Percentiles rank a stretch among this genome's conserved stretches.
Evolutionary conservation across 441 rosid genomes (phyloP).

Genomic region (Macaranga tanarius): DNA sequence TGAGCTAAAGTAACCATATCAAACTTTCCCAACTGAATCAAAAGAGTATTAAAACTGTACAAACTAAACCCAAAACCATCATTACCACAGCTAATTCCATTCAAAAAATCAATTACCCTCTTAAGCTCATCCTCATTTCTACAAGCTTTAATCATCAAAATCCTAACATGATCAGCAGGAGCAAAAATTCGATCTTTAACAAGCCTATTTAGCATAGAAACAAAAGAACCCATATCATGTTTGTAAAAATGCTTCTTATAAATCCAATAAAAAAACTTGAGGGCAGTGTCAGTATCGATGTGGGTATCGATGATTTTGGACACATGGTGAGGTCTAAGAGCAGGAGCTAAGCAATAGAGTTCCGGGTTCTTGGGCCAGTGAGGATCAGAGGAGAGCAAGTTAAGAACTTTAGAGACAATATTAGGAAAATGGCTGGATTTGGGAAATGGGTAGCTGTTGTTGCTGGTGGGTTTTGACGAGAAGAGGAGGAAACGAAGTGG

Average conservation of each 20-base stretch:
- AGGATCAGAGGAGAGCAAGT: slow-evolving; percentile 29
- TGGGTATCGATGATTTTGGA: slow-evolving; percentile 43
- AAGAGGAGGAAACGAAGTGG: slow-evolving; percentile 17
- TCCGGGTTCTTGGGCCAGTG: slow-evolving; percentile 48
- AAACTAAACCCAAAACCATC: slow-evolving; percentile 40
- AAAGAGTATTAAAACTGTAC: slow-evolving; percentile 53
- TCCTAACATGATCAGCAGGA: slow-evolving; percentile 51
- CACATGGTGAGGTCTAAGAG: slow-evolving; percentile 46
- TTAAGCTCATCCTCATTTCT: slow-evolving; percentile 41
- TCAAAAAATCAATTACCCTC: slow-evolving; percentile 45
- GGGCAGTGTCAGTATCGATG: slow-evolving; percentile 26
- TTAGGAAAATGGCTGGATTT: slow-evolving; percentile 11
- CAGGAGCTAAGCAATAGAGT: slow-evolving; percentile 29
- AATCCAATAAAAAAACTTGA: slow-evolving; percentile 49
- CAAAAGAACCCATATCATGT: slow-evolving; percentile 42
- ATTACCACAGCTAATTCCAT: slow-evolving; percentile 28
- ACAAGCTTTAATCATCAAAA: slow-evolving; percentile 55
- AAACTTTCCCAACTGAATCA: slow-evolving; percentile 58
- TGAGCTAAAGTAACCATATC: slow-evolving; percentile 47
- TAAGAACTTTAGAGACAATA: slow-evolving; percentile 34
- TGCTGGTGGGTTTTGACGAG: slow-evolving; percentile 30
- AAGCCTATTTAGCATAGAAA: slow-evolving; percentile 51
- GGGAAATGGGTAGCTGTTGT: slow-evolving; percentile 1
- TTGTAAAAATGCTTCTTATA: slow-evolving; percentile 49
- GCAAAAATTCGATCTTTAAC: slow-evolving; percentile 33